Conservation (phyloP, 2,329 filamentous ascomycete genomes). For the Arachnopeziza araneosa region DNA sequence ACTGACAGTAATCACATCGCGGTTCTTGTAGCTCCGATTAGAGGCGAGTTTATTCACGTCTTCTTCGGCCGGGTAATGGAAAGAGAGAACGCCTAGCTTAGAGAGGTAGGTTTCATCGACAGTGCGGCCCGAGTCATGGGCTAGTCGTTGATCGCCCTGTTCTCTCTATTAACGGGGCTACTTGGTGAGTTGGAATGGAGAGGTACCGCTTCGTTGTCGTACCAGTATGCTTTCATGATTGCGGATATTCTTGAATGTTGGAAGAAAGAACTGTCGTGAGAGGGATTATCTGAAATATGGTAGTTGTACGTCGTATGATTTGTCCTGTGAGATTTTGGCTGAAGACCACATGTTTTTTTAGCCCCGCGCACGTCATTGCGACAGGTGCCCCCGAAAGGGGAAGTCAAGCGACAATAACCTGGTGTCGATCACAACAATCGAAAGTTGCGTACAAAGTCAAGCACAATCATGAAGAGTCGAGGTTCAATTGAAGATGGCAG, state of each 20-base stretch:
- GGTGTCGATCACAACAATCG: too few relatives aligned
- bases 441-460: too few relatives aligned
- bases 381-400: background rate
- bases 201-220: constrained; percentile 57
- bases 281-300: background rate
- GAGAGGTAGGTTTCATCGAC: constrained; percentile 62
- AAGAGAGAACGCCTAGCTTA: constrained; percentile 76
- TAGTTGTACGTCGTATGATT: background rate
- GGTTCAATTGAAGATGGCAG: too few relatives aligned
- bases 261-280: background rate
- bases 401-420: background rate
- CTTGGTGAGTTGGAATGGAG: constrained; percentile 3
- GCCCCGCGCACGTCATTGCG: background rate
- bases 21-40: constrained; percentile 83
- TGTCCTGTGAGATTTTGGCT: background rate
- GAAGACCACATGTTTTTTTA: background rate
- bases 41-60: constrained; percentile 69
- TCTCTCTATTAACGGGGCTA: constrained; percentile 16
- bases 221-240: constrained; percentile 65
- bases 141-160: constrained; percentile 86
- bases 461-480: too few relatives aligned
- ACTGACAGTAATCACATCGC: constrained; percentile 87
- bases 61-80: constrained; percentile 56
- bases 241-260: background rate
- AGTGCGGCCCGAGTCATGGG: constrained; percentile 76